These are phyloP conservation scores for Phaeosphaeria sp. DNA, from an alignment of 2,329 filamentous ascomycete genomes.

Conservation along the genomic window DNA sequence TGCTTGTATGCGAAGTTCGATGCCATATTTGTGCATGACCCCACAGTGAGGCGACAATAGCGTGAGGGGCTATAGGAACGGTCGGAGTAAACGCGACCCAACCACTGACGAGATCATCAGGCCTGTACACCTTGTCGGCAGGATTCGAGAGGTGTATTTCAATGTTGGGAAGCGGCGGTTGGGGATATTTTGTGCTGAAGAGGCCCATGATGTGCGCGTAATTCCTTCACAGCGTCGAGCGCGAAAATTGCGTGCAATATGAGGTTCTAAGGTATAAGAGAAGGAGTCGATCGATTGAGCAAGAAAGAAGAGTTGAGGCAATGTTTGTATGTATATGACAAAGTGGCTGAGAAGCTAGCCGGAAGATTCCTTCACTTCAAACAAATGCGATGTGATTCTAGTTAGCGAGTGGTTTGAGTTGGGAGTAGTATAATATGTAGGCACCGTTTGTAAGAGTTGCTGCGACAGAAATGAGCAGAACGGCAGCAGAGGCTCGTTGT, in stretches of 20 bases:
- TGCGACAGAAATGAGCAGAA: background rate
- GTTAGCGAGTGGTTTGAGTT: too few species aligned
- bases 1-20: conserved; percentile 3
- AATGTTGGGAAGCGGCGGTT: conserved; percentile 22
- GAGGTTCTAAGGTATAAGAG: too few species aligned
- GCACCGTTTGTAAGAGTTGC: too few species aligned
- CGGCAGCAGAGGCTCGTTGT: background rate
- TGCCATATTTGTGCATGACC: conserved; percentile 30
- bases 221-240: too few species aligned
- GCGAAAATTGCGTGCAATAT: too few species aligned
- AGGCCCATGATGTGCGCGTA: conserved; percentile 20
- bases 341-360: too few species aligned
- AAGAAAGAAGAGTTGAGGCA: too few species aligned
- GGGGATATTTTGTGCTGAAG: conserved; percentile 13
- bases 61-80: conserved; percentile 18
- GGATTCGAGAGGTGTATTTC: conserved; percentile 18
- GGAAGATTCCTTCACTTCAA: too few species aligned
- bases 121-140: conserved; percentile 24
- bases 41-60: conserved; percentile 29
- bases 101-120: conserved; percentile 26
- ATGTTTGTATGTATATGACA: too few species aligned
- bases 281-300: too few species aligned
- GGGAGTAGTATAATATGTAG: too few species aligned
- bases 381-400: too few species aligned
- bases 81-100: conserved; percentile 20